These are phyloP conservation scores for Dissophora globulifera DNA, from an alignment of 192 early-diverging fungal species.

Conservation along the genomic window DNA sequence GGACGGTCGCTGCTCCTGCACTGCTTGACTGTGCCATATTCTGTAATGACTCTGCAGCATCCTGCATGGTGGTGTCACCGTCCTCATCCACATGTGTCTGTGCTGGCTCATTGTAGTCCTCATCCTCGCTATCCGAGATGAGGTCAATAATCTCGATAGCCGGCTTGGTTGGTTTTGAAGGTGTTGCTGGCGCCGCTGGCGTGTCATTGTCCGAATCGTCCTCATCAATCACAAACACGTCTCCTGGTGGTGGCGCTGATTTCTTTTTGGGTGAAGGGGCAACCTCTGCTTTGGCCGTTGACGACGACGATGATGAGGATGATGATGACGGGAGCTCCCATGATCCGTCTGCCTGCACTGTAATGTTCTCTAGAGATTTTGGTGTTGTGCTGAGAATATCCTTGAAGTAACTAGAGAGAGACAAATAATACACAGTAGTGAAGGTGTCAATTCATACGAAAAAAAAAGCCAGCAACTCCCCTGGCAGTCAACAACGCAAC, in stretches of 20 bases:
- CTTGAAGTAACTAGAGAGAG: slow-evolving; percentile 53
- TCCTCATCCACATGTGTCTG: slow-evolving; percentile 3
- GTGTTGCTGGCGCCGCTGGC: background rate
- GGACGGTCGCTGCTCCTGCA: background rate
- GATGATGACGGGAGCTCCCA: slow-evolving; percentile 45
- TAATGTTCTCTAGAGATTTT: slow-evolving; percentile 53
- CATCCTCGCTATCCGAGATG: slow-evolving; percentile 65
- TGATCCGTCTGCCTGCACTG: slow-evolving; percentile 56
- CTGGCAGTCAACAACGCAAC: too few species aligned
- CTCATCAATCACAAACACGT: slow-evolving; percentile 47
- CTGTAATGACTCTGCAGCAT: slow-evolving; percentile 29
- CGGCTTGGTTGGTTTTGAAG: slow-evolving; percentile 41
- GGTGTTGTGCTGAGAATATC: slow-evolving; percentile 52
- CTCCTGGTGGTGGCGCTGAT: background rate
- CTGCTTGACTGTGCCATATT: slow-evolving; percentile 26
- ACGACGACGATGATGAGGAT: too few species aligned
- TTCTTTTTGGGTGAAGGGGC: slow-evolving; percentile 35
- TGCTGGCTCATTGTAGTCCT: slow-evolving; percentile 18
- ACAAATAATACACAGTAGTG: too few species aligned
- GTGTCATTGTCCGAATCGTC: slow-evolving; percentile 45
- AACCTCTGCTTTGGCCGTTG: slow-evolving; percentile 1
- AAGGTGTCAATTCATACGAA: too few species aligned
- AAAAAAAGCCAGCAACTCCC: too few species aligned
- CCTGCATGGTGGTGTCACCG: slow-evolving; percentile 33
- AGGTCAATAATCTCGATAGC: slow-evolving; percentile 71